Conservation (phyloP, 2,329 filamentous ascomycete genomes). For the Lojkania enalia region DNA sequence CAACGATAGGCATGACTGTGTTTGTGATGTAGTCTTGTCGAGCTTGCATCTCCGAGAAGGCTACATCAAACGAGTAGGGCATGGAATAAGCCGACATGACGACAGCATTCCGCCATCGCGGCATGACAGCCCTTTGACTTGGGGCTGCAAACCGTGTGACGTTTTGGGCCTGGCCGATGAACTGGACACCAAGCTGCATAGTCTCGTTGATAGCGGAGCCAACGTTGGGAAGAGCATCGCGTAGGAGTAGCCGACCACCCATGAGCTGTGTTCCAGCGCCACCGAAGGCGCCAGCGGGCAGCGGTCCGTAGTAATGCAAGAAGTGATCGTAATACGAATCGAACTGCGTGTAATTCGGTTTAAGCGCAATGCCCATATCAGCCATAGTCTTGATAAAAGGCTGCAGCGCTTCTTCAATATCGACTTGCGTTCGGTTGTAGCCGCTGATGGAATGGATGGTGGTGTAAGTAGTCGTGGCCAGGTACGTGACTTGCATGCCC, state of each 20-base stretch:
- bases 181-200: background rate
- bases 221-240: background rate
- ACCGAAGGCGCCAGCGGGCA: background rate
- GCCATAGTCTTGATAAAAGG: background rate
- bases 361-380: background rate
- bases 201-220: background rate
- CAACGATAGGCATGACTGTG: background rate
- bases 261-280: background rate
- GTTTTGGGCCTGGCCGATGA: background rate
- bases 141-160: background rate
- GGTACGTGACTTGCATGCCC: background rate
- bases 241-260: background rate
- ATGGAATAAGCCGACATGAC: background rate
- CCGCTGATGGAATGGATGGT: constrained; percentile 2
- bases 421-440: constrained; percentile 4
- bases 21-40: background rate
- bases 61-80: background rate
- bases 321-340: background rate
- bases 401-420: constrained; percentile 2
- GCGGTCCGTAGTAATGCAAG: background rate
- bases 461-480: background rate
- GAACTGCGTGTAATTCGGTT: background rate
- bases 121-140: background rate
- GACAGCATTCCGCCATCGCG: background rate
- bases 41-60: background rate